Conservation (phyloP, 306 rosid genomes). For the Lathyrus tuberosus region DNA sequence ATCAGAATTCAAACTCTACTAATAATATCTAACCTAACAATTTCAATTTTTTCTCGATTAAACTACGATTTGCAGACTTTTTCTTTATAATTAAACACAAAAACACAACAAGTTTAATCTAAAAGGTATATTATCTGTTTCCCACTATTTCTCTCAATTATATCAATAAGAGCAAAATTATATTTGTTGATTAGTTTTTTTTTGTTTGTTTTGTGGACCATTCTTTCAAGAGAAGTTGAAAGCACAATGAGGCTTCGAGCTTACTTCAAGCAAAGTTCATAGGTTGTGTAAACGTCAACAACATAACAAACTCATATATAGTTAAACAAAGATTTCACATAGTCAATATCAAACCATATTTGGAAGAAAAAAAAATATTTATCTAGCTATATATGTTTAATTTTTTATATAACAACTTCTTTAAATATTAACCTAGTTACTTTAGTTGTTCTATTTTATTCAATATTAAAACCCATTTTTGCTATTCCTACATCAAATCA, state of each 20-base stretch:
- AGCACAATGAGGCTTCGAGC: conserved; percentile 42
- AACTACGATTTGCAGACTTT: too few species aligned
- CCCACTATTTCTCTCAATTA: conserved; percentile 6
- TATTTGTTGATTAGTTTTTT: conserved; percentile 12
- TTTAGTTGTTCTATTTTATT: background rate
- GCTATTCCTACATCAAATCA: conserved; percentile 7
- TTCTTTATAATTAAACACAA: too few species aligned
- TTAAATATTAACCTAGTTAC: background rate
- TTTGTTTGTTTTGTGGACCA: conserved; percentile 6
- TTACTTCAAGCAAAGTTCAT: conserved; percentile 54
- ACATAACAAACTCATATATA: conserved; percentile 30
- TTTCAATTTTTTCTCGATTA: too few species aligned
- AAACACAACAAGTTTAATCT: background rate
- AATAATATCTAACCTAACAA: too few species aligned
- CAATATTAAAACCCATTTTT: background rate
- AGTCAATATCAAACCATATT: conserved; percentile 35
- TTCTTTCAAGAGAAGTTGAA: conserved; percentile 23
- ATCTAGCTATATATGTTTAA: too few species aligned
- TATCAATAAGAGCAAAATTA: conserved; percentile 9
- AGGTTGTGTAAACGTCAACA: conserved; percentile 55
- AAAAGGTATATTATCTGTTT: conserved; percentile 33
- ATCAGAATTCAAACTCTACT: too few species aligned
- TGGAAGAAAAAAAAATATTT: background rate
- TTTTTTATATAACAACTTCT: background rate
- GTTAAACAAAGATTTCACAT: conserved; percentile 29